Base-by-base conservation (phyloP, 257 asterid genomes). In the Nicotiana tomentosiformis region DNA sequence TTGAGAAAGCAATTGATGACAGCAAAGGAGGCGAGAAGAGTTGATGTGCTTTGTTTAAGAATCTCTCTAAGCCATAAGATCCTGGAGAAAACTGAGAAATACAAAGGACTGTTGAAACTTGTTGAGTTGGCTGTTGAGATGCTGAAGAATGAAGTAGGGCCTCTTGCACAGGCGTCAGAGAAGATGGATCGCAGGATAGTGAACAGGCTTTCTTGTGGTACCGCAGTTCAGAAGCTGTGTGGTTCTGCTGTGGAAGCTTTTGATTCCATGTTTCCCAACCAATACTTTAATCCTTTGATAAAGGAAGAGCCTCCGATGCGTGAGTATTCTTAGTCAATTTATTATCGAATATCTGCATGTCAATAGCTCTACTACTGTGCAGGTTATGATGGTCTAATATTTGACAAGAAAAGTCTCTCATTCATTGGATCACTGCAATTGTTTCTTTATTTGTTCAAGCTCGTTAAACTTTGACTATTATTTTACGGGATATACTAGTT, bases 151-250 rank as follows among this genome's bases (percentile, higher is more conserved):
- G 97, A 94, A 23, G 91, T 92, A 84, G 98, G 97, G 66, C 95
- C 95, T 58, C 89, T 94, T 20, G 89, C 95, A 11, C 93, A 87
- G 78, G 86, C 91, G 80, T 93, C 98, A 2, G 92, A 88, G 65
- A 94, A 91, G 83, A 93, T 82, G 90, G 97, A 95, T 82, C 90
- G 97, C 77, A 91, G 95, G 84, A 94, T 94, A 69, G 98, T 93
- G 80, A 94, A 90, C 84, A 80, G 98, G 86, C 97, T 94, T 86
- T 90, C 94, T 46, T 92, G 97, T 23, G 95, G 97, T 72, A 89
- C 90, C 0, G 87, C 89, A 26, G 91, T 93, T 86, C 97, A 94
- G 83, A 89, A 85, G 84, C 85, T 90, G 61, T 94, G 97, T 80
- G 92, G 91, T 72, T 90, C 93, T 81, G 98, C 95, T 53, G 83